phyloP scores from a whole-genome alignment of 2,329 filamentous ascomycete species.

The Aspergillus versicolor region DNA sequence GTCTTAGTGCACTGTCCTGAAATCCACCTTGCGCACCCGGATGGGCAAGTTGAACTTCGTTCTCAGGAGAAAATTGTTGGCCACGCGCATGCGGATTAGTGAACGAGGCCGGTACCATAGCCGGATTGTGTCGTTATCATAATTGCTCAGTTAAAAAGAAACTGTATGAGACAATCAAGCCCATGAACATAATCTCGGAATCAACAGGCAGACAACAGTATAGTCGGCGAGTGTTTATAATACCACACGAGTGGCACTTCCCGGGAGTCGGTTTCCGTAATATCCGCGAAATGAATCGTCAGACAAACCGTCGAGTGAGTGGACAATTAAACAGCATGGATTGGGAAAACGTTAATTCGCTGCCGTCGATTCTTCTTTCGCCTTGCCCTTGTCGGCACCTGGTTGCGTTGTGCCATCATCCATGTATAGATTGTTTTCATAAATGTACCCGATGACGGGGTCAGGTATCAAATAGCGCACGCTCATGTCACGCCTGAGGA shows the following conservation, averaged over 20 bases:
- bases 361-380: slow-evolving; percentile 23
- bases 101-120: not conserved
- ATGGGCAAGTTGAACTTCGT: not conserved
- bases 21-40: not conserved
- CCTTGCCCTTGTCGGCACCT: slow-evolving; percentile 36
- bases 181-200: not conserved
- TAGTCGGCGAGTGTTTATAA: not conserved
- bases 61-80: not conserved
- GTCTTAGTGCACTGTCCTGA: not conserved
- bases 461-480: slow-evolving; percentile 75
- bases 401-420: slow-evolving; percentile 43
- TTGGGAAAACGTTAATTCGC: slow-evolving; percentile 25
- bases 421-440: slow-evolving; percentile 64
- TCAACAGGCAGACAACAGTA: not conserved
- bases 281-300: not conserved
- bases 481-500: slow-evolving; percentile 76
- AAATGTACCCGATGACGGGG: slow-evolving; percentile 72
- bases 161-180: not conserved
- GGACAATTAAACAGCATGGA: not conserved
- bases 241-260: not conserved
- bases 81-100: not conserved
- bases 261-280: not conserved
- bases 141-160: not conserved
- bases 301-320: not conserved
- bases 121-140: not conserved